phyloP scores from a whole-genome alignment of 345 rosid species.

The Moricandia moricandioides region DNA sequence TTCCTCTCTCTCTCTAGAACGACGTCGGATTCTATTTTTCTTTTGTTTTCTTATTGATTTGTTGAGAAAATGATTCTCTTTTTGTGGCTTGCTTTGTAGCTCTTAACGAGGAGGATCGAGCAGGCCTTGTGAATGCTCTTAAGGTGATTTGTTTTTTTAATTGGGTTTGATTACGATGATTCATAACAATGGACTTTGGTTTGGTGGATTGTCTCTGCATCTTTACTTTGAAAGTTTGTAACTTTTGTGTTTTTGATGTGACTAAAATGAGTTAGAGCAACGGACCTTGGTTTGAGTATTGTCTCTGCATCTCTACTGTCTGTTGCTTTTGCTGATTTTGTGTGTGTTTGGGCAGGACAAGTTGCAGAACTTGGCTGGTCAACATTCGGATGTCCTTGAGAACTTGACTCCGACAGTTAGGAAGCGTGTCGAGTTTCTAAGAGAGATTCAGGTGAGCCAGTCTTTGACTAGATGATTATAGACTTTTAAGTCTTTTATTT shows the following conservation, averaged over 20 bases:
- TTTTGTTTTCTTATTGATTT: neutral
- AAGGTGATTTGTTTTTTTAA: conserved; percentile 50
- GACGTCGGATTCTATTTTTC: neutral
- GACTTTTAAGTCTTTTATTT: neutral
- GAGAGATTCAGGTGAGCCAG: conserved; percentile 75
- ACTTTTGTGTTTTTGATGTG: conserved; percentile 1
- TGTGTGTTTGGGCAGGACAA: conserved; percentile 52
- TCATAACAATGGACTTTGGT: too few species aligned
- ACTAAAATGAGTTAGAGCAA: neutral
- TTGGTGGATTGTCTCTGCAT: too few species aligned
- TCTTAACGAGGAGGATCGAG: conserved; percentile 67
- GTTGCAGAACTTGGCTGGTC: conserved; percentile 77
- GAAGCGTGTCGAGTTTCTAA: conserved; percentile 87
- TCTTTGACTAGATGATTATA: neutral
- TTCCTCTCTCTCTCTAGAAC: neutral
- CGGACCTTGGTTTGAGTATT: conserved; percentile 5
- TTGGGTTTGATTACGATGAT: neutral
- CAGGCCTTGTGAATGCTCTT: conserved; percentile 73
- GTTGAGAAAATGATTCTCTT: neutral
- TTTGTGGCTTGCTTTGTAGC: conserved; percentile 38
- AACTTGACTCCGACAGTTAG: conserved; percentile 55
- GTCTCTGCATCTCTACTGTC: neutral
- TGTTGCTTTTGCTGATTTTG: neutral
- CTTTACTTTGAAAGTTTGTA: too few species aligned
- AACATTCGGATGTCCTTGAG: conserved; percentile 72